Conservation (phyloP, 2,329 filamentous ascomycete genomes). For the Thelonectria discophora region DNA sequence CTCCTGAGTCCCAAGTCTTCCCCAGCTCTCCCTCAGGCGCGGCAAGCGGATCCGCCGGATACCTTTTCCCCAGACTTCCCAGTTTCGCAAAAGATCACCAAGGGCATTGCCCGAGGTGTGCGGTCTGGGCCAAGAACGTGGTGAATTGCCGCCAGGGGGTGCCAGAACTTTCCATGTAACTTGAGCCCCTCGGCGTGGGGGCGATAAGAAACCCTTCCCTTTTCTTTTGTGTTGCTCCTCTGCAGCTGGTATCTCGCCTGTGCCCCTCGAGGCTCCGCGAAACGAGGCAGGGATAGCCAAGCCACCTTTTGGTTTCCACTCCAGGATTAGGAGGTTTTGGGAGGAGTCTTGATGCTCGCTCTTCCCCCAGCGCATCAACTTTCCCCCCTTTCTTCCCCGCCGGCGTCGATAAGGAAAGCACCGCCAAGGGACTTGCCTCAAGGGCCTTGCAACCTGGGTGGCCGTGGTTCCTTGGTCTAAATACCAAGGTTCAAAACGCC, state of each 20-base stretch:
- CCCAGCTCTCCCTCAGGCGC: conserved; percentile 14
- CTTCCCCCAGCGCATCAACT: conserved; percentile 33
- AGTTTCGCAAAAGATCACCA: conserved; percentile 24
- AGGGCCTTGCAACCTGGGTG: too few relatives aligned
- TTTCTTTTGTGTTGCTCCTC: too few relatives aligned
- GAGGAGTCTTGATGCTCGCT: conserved; percentile 12
- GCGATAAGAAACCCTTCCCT: conserved; percentile 30
- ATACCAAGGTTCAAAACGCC: conserved; percentile 22
- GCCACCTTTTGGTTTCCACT: conserved; percentile 22
- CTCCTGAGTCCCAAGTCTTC: too few relatives aligned
- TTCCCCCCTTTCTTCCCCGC: conserved; percentile 22
- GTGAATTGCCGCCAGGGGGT: conserved; percentile 32
- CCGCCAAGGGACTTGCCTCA: too few relatives aligned
- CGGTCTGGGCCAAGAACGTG: conserved; percentile 15
- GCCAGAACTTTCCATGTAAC: conserved; percentile 16
- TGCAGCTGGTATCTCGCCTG: too few relatives aligned
- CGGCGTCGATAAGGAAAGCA: conserved; percentile 40
- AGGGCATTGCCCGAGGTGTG: conserved; percentile 13
- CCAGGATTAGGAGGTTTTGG: conserved; percentile 20
- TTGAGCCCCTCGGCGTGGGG: conserved; percentile 32
- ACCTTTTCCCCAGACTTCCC: conserved; percentile 38
- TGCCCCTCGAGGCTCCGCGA: conserved; percentile 22
- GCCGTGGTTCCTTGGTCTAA: conserved; percentile 3
- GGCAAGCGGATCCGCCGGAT: conserved; percentile 32
- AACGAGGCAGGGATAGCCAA: conserved; percentile 31